Percentiles rank a stretch among this genome's conserved stretches.
Conservation (phyloP, 805 yeast genomes). For the Lipomyces mesembrius region DNA sequence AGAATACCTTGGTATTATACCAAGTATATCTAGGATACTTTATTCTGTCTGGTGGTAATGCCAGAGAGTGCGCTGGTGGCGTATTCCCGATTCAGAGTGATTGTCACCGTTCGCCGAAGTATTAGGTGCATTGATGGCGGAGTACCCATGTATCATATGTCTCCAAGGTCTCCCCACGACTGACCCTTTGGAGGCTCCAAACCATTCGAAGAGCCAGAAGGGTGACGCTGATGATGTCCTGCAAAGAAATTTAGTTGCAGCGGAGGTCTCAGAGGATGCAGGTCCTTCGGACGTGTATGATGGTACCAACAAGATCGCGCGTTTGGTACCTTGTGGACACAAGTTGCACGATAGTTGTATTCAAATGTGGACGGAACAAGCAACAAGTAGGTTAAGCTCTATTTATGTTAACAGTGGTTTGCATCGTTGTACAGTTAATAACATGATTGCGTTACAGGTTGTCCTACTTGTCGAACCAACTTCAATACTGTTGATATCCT, state of each 20-base stretch:
- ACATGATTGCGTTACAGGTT: constrained; percentile 42
- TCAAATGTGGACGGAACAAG: constrained; percentile 59
- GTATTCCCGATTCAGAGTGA: background rate
- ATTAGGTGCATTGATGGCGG: constrained; percentile 6
- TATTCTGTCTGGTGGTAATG: background rate
- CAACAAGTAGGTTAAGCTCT: constrained; percentile 48
- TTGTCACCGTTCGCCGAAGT: background rate
- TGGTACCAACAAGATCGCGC: constrained; percentile 36
- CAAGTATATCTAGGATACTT: background rate
- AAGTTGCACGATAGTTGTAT: constrained; percentile 63
- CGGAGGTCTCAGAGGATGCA: constrained; percentile 4
- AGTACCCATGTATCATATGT: constrained; percentile 61
- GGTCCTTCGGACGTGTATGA: constrained; percentile 27
- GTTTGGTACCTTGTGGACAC: constrained; percentile 56
- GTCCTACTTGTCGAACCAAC: constrained; percentile 64
- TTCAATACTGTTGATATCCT: constrained; percentile 50
- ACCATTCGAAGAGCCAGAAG: constrained; percentile 3
- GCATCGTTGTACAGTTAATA: background rate
- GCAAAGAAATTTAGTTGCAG: background rate
- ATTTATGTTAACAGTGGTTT: background rate
- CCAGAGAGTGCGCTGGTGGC: background rate
- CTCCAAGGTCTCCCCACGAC: constrained; percentile 49
- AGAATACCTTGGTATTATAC: constrained; percentile 1
- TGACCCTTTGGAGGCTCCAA: constrained; percentile 14
- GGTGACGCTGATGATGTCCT: background rate